A percentile compares a stretch with the other conserved stretches of the same genome.
Evolutionary conservation across 2,329 filamentous ascomycete species (phyloP).

Genomic region (Leptographium lundbergii): DNA sequence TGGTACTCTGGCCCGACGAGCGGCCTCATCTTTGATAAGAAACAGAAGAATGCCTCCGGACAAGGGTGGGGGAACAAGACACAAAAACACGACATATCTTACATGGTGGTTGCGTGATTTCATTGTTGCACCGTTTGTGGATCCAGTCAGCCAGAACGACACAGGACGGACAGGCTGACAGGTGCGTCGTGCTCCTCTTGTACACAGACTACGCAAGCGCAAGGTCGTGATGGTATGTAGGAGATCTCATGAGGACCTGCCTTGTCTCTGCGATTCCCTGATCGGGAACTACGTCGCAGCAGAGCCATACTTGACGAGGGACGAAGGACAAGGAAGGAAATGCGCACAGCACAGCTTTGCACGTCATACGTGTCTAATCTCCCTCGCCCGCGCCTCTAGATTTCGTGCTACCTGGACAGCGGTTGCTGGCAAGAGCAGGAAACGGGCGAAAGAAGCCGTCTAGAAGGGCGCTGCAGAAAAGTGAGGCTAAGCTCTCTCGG

Average conservation of each 20-base stretch:
- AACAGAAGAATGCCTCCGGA: not conserved
- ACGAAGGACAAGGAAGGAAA: not conserved
- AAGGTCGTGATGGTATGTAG: not conserved
- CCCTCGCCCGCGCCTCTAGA: not conserved
- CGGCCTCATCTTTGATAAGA: not conserved
- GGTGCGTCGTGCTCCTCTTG: not conserved
- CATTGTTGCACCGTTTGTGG: not conserved
- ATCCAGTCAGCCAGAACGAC: not conserved
- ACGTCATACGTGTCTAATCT: not conserved
- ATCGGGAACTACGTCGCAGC: not conserved
- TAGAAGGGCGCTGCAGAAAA: not conserved
- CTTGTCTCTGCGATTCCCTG: not conserved
- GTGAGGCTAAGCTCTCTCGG: not conserved
- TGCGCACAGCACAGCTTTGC: not conserved
- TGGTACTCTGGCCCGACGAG: not conserved
- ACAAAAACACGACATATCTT: slow-evolving; percentile 1
- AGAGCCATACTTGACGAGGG: not conserved
- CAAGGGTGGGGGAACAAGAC: not conserved
- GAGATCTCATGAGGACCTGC: not conserved
- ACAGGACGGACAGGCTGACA: slow-evolving; percentile 1
- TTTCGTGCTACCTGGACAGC: not conserved
- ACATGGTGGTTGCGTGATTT: not conserved
- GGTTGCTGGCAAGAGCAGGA: not conserved
- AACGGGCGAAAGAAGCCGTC: not conserved
- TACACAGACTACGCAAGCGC: not conserved